These are phyloP conservation scores for Pulveroboletus sp. DNA, from an alignment of 768 basidiomycete genomes.

Conservation along the genomic window DNA sequence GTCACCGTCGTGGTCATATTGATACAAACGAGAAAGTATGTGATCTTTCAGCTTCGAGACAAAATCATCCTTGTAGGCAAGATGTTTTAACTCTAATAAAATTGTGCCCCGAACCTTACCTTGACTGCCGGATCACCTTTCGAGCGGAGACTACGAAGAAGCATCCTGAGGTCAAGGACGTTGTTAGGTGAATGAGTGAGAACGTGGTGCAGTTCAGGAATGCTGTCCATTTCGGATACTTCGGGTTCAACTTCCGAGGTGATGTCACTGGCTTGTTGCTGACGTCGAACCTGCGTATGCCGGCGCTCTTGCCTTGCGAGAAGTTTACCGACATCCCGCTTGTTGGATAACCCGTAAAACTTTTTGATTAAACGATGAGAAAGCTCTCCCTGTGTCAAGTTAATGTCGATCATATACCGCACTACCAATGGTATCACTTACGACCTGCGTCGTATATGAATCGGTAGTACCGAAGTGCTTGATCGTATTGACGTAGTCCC, in stretches of 20 bases:
- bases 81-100: too few species aligned
- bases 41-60: slow-evolving; percentile 17
- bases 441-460: neutral
- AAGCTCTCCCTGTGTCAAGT: neutral
- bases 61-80: slow-evolving; percentile 12
- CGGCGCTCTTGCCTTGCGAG: neutral
- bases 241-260: slow-evolving; percentile 8
- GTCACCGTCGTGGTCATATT: neutral
- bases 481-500: neutral
- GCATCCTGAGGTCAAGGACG: neutral
- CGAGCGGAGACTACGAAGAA: neutral
- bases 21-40: slow-evolving; percentile 12
- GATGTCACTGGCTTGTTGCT: neutral
- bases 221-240: neutral
- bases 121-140: neutral
- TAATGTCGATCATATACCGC: neutral
- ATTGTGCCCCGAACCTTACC: too few species aligned
- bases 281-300: neutral
- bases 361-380: neutral
- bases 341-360: neutral
- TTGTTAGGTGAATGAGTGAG: neutral
- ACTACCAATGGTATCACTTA: neutral
- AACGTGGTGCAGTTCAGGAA: neutral
- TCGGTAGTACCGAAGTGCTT: neutral
- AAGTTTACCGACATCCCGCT: neutral